Percentiles rank a stretch among this genome's conserved stretches.
phyloP scores from a whole-genome alignment of 495 filamentous ascomycete genomes.

The Hyaloscypha finlandica region DNA sequence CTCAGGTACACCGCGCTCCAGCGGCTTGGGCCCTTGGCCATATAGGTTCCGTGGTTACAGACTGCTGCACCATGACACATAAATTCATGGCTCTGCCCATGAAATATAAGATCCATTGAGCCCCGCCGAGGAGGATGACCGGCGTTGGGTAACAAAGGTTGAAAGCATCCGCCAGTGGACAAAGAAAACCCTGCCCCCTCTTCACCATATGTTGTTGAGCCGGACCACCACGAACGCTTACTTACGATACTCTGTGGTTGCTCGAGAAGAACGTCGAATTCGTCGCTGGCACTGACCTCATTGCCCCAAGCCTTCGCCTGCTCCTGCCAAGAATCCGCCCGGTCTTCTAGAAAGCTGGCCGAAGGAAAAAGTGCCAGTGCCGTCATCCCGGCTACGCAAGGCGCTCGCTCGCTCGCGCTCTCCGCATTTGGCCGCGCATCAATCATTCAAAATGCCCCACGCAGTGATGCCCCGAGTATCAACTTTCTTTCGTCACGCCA shows the following conservation, averaged over 20 bases:
- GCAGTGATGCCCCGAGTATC: constrained; percentile 38
- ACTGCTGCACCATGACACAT: constrained; percentile 24
- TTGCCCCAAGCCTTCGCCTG: background rate
- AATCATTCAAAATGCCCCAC: constrained; percentile 44
- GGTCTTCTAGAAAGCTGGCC: background rate
- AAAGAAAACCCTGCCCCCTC: background rate
- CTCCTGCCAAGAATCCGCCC: background rate
- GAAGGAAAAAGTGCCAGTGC: background rate
- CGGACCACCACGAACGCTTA: background rate
- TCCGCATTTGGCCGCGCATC: background rate
- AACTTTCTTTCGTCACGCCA: constrained; percentile 49
- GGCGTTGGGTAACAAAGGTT: background rate
- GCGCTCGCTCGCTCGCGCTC: constrained; percentile 1
- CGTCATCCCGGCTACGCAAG: background rate
- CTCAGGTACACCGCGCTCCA: background rate
- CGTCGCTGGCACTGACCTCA: background rate
- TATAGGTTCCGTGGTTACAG: background rate
- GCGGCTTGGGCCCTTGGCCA: constrained; percentile 12
- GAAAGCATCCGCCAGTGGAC: background rate
- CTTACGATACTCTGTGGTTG: background rate
- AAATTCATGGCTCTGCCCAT: constrained; percentile 14
- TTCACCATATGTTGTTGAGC: background rate
- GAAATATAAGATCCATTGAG: constrained; percentile 12
- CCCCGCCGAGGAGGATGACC: constrained; percentile 10
- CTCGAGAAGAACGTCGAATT: background rate